Base-by-base conservation (phyloP, 116 monocot species). In the Posidonia oceanica region DNA sequence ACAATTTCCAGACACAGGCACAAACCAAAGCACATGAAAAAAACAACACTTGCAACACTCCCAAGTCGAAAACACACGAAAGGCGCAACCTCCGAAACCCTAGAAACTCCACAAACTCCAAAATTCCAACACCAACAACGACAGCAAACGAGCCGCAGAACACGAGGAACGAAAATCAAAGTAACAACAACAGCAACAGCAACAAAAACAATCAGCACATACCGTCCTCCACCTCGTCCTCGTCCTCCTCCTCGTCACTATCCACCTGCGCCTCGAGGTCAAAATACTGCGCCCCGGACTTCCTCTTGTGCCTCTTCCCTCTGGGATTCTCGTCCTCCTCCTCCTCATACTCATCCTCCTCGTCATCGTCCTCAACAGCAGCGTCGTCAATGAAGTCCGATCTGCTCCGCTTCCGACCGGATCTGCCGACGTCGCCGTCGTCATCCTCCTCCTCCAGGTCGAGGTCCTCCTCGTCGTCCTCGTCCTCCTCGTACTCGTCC, bases 181-280 rank as follows among this genome's bases (percentile, higher is more conserved):
- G 21, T 3, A 58, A 15, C 58, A 39, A 61, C 61, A 38, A 63
- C 20, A 58, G 18, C 58, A 39, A 61, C 61, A 38, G 54, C 20
- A 51, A 18, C 52, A 48, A 6, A 17, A 54, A 61, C 14, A 5
- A 54, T 2, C 55, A 17, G 39, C 76, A 48, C 60, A 63, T 84
- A 98, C 98, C 93, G 52, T 93, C 98, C 39, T 93, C 98, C 5
- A 70, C 98, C n/a, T 87, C 98, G 23, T 87, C 98, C 3, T 93
- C 92, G 40, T 97, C 98, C 71, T 98, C 98, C 48, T 97, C 98
- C 8, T 92, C 97, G 54, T 88, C 93, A 36, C 70, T 78, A 37
- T 90, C 93, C 1, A 90, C 98, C 17, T 36, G 66, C 2, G 98
- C 98, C 76, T 98, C 98, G 11, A 79, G 66, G 4, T 98, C 98